Percentiles rank a stretch among this genome's conserved stretches.
These are phyloP conservation scores for Globisporangium takayamanum DNA, from an alignment of 352 stramenopile genomes.

Conservation along the genomic window DNA sequence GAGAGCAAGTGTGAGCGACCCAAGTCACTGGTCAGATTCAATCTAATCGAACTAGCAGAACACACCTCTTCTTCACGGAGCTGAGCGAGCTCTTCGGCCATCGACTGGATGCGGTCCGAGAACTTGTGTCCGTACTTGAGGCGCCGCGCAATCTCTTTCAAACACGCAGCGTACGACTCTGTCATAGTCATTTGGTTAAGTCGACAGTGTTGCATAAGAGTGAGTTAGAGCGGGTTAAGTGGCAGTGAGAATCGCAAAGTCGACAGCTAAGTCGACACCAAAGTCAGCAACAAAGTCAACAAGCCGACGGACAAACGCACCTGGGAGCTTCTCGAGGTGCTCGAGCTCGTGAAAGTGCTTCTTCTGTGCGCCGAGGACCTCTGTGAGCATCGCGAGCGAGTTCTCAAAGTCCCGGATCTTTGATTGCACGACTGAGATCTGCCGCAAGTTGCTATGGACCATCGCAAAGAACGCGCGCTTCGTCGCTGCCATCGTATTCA, in stretches of 20 bases:
- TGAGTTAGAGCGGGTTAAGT: background rate
- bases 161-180: slow-evolving; percentile 74
- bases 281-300: background rate
- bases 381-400: slow-evolving; percentile 73
- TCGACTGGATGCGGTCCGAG: slow-evolving; percentile 75
- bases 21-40: background rate
- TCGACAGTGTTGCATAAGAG: background rate
- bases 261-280: background rate
- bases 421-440: slow-evolving; percentile 75
- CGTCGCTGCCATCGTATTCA: slow-evolving; percentile 46
- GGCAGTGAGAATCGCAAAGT: too few relatives aligned
- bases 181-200: background rate
- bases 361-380: slow-evolving; percentile 69
- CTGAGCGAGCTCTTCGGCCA: slow-evolving; percentile 80
- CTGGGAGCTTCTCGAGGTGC: slow-evolving; percentile 74
- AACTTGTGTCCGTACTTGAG: slow-evolving; percentile 68
- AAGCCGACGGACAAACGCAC: slow-evolving; percentile 15
- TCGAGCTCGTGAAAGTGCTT: slow-evolving; percentile 83
- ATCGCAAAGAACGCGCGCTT: slow-evolving; percentile 48
- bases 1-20: background rate
- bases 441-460: slow-evolving; percentile 55
- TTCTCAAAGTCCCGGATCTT: slow-evolving; percentile 89
- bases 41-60: background rate
- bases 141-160: slow-evolving; percentile 74
- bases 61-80: slow-evolving; percentile 73